Evolutionary conservation across 139 green algal species (phyloP), one percentile per base, ranked within the genome.

Genomic region (Pseudopediastrum boryanum): DNA sequence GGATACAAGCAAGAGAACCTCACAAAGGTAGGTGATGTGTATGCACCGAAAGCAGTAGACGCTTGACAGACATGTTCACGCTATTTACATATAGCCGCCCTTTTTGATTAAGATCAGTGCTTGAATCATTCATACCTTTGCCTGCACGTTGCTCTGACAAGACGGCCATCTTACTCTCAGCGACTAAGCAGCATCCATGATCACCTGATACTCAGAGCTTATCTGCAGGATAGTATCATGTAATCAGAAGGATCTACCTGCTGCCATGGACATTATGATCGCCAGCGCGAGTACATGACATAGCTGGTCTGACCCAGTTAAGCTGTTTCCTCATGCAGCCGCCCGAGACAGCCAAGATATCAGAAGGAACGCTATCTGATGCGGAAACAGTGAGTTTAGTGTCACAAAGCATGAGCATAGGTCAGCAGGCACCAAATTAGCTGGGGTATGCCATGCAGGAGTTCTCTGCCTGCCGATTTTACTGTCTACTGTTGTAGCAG

Each of bases 1-100:
- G 92, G 93, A 9, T 96, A 90, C 50, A 67, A 50, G 0, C 58
- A 80, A 0, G 93, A 97, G 82, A 91, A 92, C 36, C 42, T 82
- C 0, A 87, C 25, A 48, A 97, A 96, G 88, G 89, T 90, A 41
- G 1, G 81, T n/a, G 35, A 31, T 75, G 67, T 21, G 35, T 16
- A 5, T 19, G 6, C 19, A 48, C 9, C 44, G n/a, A 10, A 36
- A 5, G 2, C 3, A 43, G 10, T 66, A 12, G 38, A 46, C 36
- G 31, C 1, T 3, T 41, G 70, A 13, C 12, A 6, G 8, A 16
- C 6, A n/a, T 43, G 10, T 51, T 35, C 62, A 46, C 56, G 3
- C 29, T n/a, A n/a, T n/a, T n/a, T n/a, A n/a, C n/a, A n/a, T n/a
- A n/a, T n/a, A n/a, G n/a, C n/a, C n/a, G n/a, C n/a, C n/a, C n/a